Evolutionary conservation across 306 rosid species (phyloP).

Genomic region (Parietaria judaica): DNA sequence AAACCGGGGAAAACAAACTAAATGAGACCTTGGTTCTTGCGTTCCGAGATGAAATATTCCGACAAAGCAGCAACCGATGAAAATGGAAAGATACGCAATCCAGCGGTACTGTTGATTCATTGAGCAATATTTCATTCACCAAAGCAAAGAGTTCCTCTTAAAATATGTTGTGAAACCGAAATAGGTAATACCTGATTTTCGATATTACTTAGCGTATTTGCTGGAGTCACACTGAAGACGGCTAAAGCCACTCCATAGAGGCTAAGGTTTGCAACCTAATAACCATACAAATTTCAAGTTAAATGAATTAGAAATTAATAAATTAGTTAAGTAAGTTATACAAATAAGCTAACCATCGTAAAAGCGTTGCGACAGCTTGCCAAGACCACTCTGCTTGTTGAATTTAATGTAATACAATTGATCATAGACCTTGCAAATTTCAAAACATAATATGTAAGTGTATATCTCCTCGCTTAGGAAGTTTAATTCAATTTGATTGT

Average conservation of each 20-base stretch:
- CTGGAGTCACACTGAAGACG: slow-evolving; percentile 44
- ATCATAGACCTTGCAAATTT: slow-evolving; percentile 67
- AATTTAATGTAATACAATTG: slow-evolving; percentile 80
- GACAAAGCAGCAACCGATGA: slow-evolving; percentile 88
- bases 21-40: slow-evolving; percentile 72
- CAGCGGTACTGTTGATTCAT: slow-evolving; percentile 66
- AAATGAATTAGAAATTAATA: not conserved
- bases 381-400: slow-evolving; percentile 83
- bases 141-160: slow-evolving; percentile 3
- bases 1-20: no score
- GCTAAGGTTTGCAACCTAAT: slow-evolving; percentile 81
- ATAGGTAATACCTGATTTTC: slow-evolving; percentile 59
- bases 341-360: slow-evolving; percentile 55
- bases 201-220: slow-evolving; percentile 37
- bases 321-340: slow-evolving; percentile 2
- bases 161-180: slow-evolving; percentile 1
- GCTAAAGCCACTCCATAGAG: slow-evolving; percentile 67
- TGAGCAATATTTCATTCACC: slow-evolving; percentile 18
- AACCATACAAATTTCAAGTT: not conserved
- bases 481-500: no score
- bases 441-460: not conserved
- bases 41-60: slow-evolving; percentile 59
- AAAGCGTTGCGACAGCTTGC: slow-evolving; percentile 97
- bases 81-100: slow-evolving; percentile 86
- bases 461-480: no score